Evolutionary conservation across 352 stramenopile species (phyloP).

Genomic region (Nothophytophthora sp.): DNA sequence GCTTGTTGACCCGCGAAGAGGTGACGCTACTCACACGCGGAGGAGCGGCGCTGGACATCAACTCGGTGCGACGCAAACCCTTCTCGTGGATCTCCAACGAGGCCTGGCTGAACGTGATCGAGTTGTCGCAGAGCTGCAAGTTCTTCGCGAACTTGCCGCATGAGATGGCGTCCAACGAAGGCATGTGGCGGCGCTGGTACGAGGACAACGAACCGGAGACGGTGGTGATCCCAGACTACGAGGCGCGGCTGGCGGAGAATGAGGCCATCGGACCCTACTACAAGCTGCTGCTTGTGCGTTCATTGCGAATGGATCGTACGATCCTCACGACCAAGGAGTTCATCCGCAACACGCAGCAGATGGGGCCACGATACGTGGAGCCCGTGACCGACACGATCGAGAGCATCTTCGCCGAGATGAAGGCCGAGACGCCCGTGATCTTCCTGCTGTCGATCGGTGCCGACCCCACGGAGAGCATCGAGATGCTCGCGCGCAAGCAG

Average conservation of each 20-base stretch:
- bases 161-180: conserved; percentile 97
- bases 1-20: conserved; percentile 92
- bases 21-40: conserved; percentile 95
- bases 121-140: conserved; percentile 95
- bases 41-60: conserved; percentile 97
- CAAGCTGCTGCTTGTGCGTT: conserved; percentile 96
- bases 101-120: conserved; percentile 97
- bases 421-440: conserved; percentile 95
- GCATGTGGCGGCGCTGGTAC: conserved; percentile 97
- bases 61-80: conserved; percentile 94
- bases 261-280: conserved; percentile 95
- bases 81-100: conserved; percentile 98
- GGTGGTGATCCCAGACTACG: conserved; percentile 95
- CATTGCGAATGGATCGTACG: conserved; percentile 96
- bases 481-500: conserved; percentile 95
- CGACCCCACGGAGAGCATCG: conserved; percentile 98
- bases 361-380: conserved; percentile 97
- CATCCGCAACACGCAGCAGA: conserved; percentile 95
- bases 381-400: conserved; percentile 99
- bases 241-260: conserved; percentile 93
- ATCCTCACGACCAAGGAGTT: conserved; percentile 98
- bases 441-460: conserved; percentile 97
- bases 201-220: conserved; percentile 98
- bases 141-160: conserved; percentile 97
- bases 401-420: conserved; percentile 97